phyloP scores from a whole-genome alignment of 345 rosid species.

The Citrus mangshanensis region DNA sequence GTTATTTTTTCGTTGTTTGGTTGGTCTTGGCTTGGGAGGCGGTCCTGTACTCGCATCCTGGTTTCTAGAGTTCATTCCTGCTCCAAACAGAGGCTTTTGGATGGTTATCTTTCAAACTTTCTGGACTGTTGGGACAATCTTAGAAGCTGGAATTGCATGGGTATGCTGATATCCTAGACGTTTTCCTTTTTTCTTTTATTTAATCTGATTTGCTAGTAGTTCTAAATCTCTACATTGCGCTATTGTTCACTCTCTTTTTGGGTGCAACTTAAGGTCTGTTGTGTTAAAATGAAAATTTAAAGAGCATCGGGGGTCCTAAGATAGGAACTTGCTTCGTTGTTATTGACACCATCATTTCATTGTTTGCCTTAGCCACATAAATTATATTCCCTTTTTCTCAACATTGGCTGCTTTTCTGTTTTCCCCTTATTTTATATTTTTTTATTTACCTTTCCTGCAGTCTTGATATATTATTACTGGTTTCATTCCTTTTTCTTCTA shows the following conservation, averaged over 20 bases:
- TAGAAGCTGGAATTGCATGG: slow-evolving; percentile 91
- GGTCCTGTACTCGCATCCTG: slow-evolving; percentile 88
- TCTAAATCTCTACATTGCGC: neutral
- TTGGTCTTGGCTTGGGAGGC: slow-evolving; percentile 93
- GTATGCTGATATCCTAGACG: slow-evolving; percentile 29
- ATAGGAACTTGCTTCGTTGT: neutral
- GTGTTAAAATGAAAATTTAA: neutral
- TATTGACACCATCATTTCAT: neutral
- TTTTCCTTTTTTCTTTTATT: slow-evolving; percentile 10
- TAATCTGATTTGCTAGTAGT: neutral
- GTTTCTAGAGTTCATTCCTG: slow-evolving; percentile 91
- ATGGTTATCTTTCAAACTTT: slow-evolving; percentile 84
- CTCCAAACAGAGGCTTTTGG: slow-evolving; percentile 89
- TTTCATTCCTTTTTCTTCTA: neutral
- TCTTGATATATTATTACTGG: neutral
- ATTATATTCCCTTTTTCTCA: neutral
- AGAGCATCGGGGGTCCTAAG: neutral
- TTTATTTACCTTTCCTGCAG: neutral
- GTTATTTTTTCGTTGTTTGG: slow-evolving; percentile 62
- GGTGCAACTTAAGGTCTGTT: neutral
- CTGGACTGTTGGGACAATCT: slow-evolving; percentile 83
- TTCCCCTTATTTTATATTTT: neutral
- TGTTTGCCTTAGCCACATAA: neutral
- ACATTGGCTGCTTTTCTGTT: neutral
- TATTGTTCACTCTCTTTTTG: neutral